Percentiles rank a stretch among this genome's conserved stretches.
Conservation (phyloP, 306 rosid species). For the Quercus robur region DNA sequence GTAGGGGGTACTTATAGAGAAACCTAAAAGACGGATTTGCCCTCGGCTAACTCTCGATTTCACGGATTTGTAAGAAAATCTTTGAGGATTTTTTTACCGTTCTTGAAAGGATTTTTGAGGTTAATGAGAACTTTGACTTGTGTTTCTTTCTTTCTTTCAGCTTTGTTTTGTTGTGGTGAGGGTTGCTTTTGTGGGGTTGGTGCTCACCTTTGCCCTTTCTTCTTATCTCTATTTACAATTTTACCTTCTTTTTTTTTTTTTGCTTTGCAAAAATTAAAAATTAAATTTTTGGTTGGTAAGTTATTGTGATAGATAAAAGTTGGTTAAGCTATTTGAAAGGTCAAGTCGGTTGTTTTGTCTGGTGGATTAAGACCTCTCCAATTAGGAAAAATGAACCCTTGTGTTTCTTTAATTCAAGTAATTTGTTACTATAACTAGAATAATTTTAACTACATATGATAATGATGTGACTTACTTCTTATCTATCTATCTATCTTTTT, state of each 20-base stretch:
- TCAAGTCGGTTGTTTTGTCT: not conserved
- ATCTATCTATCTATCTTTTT: no score
- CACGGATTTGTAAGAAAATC: slow-evolving; percentile 3
- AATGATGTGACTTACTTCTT: not conserved
- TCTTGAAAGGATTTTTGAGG: not conserved
- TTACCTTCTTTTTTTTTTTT: not conserved
- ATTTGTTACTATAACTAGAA: not conserved
- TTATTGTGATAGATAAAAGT: not conserved
- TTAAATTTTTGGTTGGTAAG: no score
- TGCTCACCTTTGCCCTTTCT: not conserved
- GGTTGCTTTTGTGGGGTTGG: not conserved
- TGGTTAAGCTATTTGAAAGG: not conserved
- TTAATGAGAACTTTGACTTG: not conserved
- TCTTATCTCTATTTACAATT: not conserved
- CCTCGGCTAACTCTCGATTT: not conserved
- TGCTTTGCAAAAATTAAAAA: not conserved
- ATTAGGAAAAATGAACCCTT: not conserved
- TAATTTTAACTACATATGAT: not conserved
- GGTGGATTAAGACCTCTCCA: not conserved
- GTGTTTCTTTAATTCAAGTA: not conserved
- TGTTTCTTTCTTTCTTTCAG: not conserved
- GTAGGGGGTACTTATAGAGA: slow-evolving; percentile 45
- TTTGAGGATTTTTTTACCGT: slow-evolving; percentile 7
- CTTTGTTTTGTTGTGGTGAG: not conserved
- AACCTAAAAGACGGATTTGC: slow-evolving; percentile 25